phyloP scores from a whole-genome alignment of 1,139 yeast species.

The Candida albicans region DNA sequence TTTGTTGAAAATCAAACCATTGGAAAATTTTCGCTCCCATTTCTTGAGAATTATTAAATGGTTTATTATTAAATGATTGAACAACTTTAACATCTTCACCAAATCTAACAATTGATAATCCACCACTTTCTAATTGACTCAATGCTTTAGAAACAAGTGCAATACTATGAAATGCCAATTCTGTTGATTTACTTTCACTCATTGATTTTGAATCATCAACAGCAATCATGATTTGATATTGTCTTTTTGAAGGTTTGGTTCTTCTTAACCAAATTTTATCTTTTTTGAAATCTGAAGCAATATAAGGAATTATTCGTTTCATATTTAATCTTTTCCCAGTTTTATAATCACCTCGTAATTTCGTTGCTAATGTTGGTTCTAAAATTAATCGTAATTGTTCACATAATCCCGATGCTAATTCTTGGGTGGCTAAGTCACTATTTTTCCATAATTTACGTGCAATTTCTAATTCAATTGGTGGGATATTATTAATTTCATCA shows the following conservation, averaged over 20 bases:
- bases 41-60: slow-evolving; percentile 65
- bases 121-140: slow-evolving; percentile 93
- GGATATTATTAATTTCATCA: slow-evolving; percentile 16
- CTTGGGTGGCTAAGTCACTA: slow-evolving; percentile 83
- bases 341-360: slow-evolving; percentile 91
- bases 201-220: slow-evolving; percentile 97
- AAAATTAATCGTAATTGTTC: slow-evolving; percentile 91
- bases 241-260: slow-evolving; percentile 95
- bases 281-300: slow-evolving; percentile 95
- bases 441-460: slow-evolving; percentile 79
- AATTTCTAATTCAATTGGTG: slow-evolving; percentile 58
- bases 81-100: slow-evolving; percentile 84
- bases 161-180: slow-evolving; percentile 90
- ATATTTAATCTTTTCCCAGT: slow-evolving; percentile 96
- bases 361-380: slow-evolving; percentile 95
- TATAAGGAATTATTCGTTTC: slow-evolving; percentile 96
- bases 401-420: slow-evolving; percentile 80
- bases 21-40: slow-evolving; percentile 83
- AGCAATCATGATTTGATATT: slow-evolving; percentile 96
- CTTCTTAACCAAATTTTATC: slow-evolving; percentile 98
- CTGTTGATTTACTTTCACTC: slow-evolving; percentile 90
- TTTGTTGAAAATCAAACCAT: slow-evolving; percentile 89
- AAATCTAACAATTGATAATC: slow-evolving; percentile 84
- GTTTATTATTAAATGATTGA: slow-evolving; percentile 83
- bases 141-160: slow-evolving; percentile 93